These are phyloP conservation scores for Aurinia saxatilis DNA, from an alignment of 345 rosid species.

Conservation along the genomic window DNA sequence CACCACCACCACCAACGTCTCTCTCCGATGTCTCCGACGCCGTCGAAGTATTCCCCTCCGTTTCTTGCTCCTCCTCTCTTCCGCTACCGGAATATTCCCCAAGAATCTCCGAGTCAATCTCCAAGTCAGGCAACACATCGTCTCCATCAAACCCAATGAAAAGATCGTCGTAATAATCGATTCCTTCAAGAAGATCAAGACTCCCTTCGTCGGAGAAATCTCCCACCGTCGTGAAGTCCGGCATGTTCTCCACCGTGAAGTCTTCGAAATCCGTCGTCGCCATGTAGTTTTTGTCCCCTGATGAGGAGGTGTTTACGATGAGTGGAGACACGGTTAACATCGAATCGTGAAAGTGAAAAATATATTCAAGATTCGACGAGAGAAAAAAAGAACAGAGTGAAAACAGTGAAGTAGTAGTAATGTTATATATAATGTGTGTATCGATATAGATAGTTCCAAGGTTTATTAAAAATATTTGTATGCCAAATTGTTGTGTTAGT, in stretches of 20 bases:
- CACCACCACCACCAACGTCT: slow-evolving; percentile 32
- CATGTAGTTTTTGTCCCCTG: slow-evolving; percentile 34
- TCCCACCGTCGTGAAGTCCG: slow-evolving; percentile 38
- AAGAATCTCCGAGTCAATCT: slow-evolving; percentile 54
- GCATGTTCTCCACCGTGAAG: slow-evolving; percentile 34
- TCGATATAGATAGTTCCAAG: slow-evolving; percentile 30
- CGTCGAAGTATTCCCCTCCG: slow-evolving; percentile 39
- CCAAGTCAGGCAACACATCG: slow-evolving; percentile 56
- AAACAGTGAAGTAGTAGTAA: slow-evolving; percentile 1
- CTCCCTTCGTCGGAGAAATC: slow-evolving; percentile 25
- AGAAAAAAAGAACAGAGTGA: slow-evolving; percentile 12
- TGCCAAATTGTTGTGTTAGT: slow-evolving; percentile 24
- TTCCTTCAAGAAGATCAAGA: slow-evolving; percentile 37
- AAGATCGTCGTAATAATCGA: slow-evolving; percentile 77
- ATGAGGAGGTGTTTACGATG: slow-evolving; percentile 24
- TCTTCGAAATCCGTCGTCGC: slow-evolving; percentile 41
- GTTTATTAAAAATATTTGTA: slow-evolving; percentile 11
- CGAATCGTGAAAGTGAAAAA: slow-evolving; percentile 14
- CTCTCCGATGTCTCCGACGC: slow-evolving; percentile 26
- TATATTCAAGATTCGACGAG: not conserved
- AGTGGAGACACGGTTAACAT: slow-evolving; percentile 77
- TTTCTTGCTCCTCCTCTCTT: slow-evolving; percentile 52
- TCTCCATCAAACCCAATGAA: slow-evolving; percentile 52
- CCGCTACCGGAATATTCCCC: slow-evolving; percentile 53
- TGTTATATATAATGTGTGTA: not conserved